Base-by-base conservation (phyloP, 2,329 filamentous ascomycete species). In the Sordariomycetes sp. region DNA sequence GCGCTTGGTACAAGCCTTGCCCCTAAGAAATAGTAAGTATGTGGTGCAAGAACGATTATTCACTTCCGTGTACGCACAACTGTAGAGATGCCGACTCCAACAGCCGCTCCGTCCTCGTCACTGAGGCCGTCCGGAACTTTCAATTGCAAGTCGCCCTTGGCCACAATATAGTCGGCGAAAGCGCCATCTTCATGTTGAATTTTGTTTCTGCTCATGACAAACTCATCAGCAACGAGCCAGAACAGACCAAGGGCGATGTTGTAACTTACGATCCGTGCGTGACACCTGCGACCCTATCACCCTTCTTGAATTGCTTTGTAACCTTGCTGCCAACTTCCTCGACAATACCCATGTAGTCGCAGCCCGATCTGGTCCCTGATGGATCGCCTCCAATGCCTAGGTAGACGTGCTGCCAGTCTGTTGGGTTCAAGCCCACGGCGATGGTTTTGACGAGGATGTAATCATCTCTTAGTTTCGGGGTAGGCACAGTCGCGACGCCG, bases 291-390 rank as follows among this genome's bases (percentile, higher is more conserved):
- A 71, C 51, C 26, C 67, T 58, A 39, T 74, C 68, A 3, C 70
- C 69, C 34, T 58, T 59, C 44, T 58, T 58, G 38, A 68, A 61
- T 6, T 46, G 36, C 40, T 61, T 61, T 12, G 49, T 61, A 15
- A 66, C 60, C 21, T 55, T 56, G 4, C 45, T 35, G 8, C 67
- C 68, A 17, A 71, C 53, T 34, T 63, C 58, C 24, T 65, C 58
- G 3, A 72, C 59, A 11, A 62, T 45, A 25, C 68, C 67, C 19
- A 61, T 57, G 35, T 60, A 70, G 44, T 71, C 68, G 34, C 58
- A 64, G n/a, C 65, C 65, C 23, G 55, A 33, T 17, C 43, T 41
- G 23, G 38, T 17, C 12, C 48, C 47, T 17, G 40, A 29, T n/a
- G n/a, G n/a, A n/a, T n/a, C n/a, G n/a, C 32, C 21, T 8, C 28